Evolutionary conservation across 2,329 filamentous ascomycete species (phyloP).

Genomic region (Lasiodiplodia gonubiensis): DNA sequence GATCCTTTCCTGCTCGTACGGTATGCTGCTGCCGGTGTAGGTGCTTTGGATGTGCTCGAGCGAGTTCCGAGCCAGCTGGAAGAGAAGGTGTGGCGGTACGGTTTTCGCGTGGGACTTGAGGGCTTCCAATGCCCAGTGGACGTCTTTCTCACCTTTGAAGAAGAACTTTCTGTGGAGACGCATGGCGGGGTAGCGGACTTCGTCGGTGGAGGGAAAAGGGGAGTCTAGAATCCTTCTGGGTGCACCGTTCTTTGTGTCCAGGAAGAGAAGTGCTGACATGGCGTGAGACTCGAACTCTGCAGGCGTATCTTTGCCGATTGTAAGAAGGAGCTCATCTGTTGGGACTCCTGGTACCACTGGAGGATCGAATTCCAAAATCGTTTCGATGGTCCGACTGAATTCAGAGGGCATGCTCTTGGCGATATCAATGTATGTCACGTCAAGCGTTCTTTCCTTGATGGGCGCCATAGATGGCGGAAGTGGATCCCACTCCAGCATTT

Average conservation of each 20-base stretch:
- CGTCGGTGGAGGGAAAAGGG: conserved; percentile 21
- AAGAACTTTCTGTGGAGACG: not conserved
- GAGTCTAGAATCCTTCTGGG: conserved; percentile 34
- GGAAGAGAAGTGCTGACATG: conserved; percentile 41
- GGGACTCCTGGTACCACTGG: not conserved
- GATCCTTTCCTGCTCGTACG: conserved; percentile 32
- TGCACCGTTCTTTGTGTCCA: conserved; percentile 37
- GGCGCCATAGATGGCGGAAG: conserved; percentile 28
- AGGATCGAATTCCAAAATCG: not conserved
- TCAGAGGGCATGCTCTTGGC: not conserved
- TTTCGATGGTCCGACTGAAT: not conserved
- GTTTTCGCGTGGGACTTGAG: not conserved
- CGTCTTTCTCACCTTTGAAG: not conserved
- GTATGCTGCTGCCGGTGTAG: conserved; percentile 35
- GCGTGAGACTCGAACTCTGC: conserved; percentile 39
- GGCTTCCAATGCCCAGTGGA: not conserved
- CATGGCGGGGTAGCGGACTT: not conserved
- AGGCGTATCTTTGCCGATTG: conserved; percentile 3
- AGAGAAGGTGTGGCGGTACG: not conserved
- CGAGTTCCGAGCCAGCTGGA: not conserved
- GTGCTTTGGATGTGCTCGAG: not conserved
- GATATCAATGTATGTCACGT: conserved; percentile 37
- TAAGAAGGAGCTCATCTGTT: not conserved
- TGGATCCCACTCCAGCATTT: conserved; percentile 39
- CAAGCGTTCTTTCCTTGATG: conserved; percentile 31